Percentiles rank a stretch among this genome's conserved stretches.
These are phyloP conservation scores for Mycena rosella DNA, from an alignment of 768 basidiomycete species.

Conservation along the genomic window DNA sequence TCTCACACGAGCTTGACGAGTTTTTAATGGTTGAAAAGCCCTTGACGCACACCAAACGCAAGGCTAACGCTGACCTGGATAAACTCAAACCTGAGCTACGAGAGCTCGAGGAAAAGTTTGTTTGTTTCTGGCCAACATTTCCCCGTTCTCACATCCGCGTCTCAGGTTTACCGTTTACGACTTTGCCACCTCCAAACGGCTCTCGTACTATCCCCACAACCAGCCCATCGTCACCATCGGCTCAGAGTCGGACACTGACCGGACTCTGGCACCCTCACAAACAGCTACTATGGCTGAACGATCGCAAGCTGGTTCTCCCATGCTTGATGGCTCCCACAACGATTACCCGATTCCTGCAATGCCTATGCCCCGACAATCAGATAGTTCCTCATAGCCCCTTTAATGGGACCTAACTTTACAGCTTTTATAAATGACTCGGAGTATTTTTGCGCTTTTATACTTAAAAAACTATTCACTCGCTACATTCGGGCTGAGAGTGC, in stretches of 20 bases:
- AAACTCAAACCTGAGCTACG: constrained; percentile 93
- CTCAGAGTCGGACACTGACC: constrained; percentile 57
- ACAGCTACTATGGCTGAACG: constrained; percentile 64
- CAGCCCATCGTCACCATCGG: constrained; percentile 65
- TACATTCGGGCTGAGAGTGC: constrained; percentile 26
- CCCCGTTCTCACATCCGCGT: constrained; percentile 24
- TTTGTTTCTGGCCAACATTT: constrained; percentile 7
- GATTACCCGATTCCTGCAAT: constrained; percentile 39
- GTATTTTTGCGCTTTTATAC: constrained; percentile 14
- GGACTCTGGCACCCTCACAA: constrained; percentile 56
- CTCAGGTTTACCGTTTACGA: constrained; percentile 91
- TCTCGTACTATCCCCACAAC: constrained; percentile 91
- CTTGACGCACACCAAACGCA: constrained; percentile 94
- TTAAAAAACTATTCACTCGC: constrained; percentile 26
- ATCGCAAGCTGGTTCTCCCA: constrained; percentile 60
- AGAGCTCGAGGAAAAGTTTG: constrained; percentile 93
- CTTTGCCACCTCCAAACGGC: constrained; percentile 76
- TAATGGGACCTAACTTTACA: constrained; percentile 15
- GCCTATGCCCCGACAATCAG: constrained; percentile 31
- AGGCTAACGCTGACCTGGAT: constrained; percentile 85
- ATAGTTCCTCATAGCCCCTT: constrained; percentile 19
- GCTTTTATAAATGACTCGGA: constrained; percentile 35
- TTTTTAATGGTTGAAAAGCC: constrained; percentile 98
- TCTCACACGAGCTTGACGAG: constrained; percentile 97
- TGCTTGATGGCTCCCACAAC: constrained; percentile 48